These are phyloP conservation scores for Nematodospora anomalae DNA, from an alignment of 1,139 yeast genomes.

Conservation along the genomic window DNA sequence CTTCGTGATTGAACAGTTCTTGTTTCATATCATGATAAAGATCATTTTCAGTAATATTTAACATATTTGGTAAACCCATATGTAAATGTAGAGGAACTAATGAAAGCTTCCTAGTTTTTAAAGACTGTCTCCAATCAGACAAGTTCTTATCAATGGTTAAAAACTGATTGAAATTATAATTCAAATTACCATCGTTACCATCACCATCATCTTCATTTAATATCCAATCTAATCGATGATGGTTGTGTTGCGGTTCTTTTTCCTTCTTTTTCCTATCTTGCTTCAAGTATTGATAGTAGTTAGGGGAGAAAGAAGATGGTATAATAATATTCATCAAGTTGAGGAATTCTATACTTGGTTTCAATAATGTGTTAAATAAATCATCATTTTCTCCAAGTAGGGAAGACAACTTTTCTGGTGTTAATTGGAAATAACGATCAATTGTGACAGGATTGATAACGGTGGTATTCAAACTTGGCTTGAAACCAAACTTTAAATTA, in stretches of 20 bases:
- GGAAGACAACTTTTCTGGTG: constrained; percentile 46
- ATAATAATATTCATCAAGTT: constrained; percentile 47
- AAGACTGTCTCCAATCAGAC: constrained; percentile 43
- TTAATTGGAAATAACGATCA: constrained; percentile 47
- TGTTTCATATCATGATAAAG: constrained; percentile 35
- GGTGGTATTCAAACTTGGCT: constrained; percentile 49
- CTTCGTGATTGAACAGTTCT: constrained; percentile 30
- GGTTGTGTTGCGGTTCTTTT: constrained; percentile 28
- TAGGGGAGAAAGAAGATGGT: constrained; percentile 51
- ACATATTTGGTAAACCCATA: constrained; percentile 38
- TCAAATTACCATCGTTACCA: constrained; percentile 52
- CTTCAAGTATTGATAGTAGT: constrained; percentile 48
- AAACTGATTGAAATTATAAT: constrained; percentile 48
- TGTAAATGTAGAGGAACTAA: constrained; percentile 30
- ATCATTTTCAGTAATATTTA: constrained; percentile 24
- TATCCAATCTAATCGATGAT: constrained; percentile 40
- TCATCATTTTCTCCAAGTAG: constrained; percentile 35
- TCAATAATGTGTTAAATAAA: constrained; percentile 38
- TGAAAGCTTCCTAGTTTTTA: constrained; percentile 32
- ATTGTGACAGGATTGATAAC: constrained; percentile 52
- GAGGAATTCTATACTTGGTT: constrained; percentile 48
- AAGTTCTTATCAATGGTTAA: constrained; percentile 46
- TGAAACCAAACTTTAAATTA: constrained; percentile 50
- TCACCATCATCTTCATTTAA: constrained; percentile 52
- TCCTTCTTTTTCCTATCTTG: constrained; percentile 20